Evolutionary conservation across 73 alveolate genomes (phyloP), one percentile per base, ranked within the genome.

Genomic region (Breviolum minutum): DNA sequence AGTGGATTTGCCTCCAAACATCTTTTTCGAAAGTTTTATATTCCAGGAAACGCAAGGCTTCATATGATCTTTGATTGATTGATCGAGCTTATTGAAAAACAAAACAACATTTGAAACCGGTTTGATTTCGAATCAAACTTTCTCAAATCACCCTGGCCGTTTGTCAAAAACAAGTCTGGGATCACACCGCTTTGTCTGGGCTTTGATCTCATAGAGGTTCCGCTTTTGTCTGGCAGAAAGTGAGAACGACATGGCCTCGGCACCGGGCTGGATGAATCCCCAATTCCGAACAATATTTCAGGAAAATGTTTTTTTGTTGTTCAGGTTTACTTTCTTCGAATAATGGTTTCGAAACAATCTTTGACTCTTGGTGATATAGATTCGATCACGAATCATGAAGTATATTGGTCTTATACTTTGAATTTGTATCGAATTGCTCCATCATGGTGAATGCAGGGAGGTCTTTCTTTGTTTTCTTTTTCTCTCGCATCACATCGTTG

Each of bases 241-340:
- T 61, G 86, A 10, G 13, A 82, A 30, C 19, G 91, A 73, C 91
- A 82, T 82, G 91, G 91, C 91, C 91, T 82, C 24, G 73, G 91
- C 71, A 30, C 60, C 40, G 24, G 73, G 30, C 20, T 7, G 91
- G 61, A n/a, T 77, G 27, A 20, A 7, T 27, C 24, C 11, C 63
- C 3, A 26, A 27, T 77, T n/a, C 19, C 10, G 24, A 16, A 19
- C 17, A 29, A 8, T 10, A 7, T 11, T 66, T 66, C 24, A 66
- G 12, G 9, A 0, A 11, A 5, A 48, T 80, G 27, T 0, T 17
- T 80, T 2, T 29, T 24, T 7, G 10, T 17, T 24, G 2, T 10
- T 22, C 16, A 77, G 17, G n/a, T 63, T 9, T 0, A 3, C 8
- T 77, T 27, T 30, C 61, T 11, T 13, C 69, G 17, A 66, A 13